phyloP scores from a whole-genome alignment of 495 filamentous ascomycete species.

The Niebla homalea region DNA sequence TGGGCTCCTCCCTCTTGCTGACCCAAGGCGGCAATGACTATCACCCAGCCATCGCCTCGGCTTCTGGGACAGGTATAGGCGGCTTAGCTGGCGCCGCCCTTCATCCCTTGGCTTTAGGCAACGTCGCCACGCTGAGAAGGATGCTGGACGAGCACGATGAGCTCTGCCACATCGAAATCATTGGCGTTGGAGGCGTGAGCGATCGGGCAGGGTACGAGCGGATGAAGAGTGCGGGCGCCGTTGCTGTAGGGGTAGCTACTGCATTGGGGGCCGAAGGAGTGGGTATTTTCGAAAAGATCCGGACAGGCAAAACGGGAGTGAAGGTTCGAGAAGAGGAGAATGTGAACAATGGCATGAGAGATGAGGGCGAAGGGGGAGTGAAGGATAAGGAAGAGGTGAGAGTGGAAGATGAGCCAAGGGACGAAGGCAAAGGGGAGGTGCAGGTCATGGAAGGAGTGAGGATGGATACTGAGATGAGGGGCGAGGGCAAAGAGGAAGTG shows the following conservation, averaged over 20 bases:
- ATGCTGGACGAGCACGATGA: slow-evolving; percentile 36
- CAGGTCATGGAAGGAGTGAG: no score
- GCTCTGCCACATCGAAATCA: slow-evolving; percentile 36
- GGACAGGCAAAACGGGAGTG: slow-evolving; percentile 4
- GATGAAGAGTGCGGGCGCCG: slow-evolving; percentile 51
- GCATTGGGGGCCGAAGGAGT: slow-evolving; percentile 48
- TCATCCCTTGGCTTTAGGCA: slow-evolving; percentile 62
- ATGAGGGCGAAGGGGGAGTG: no score
- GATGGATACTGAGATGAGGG: no score
- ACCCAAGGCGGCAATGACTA: not conserved
- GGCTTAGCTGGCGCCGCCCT: slow-evolving; percentile 54
- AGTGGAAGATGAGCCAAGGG: no score
- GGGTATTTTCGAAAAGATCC: slow-evolving; percentile 44
- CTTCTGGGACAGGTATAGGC: slow-evolving; percentile 42
- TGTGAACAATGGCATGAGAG: no score
- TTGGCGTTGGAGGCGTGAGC: slow-evolving; percentile 55
- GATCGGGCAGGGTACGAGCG: slow-evolving; percentile 43
- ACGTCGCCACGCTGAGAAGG: slow-evolving; percentile 45
- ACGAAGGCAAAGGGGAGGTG: no score
- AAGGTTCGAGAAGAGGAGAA: not conserved
- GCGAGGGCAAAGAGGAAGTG: no score
- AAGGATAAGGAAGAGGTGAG: no score
- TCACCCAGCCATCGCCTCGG: slow-evolving; percentile 23
- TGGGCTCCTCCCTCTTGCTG: slow-evolving; percentile 51
- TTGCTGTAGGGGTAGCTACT: slow-evolving; percentile 49